These are phyloP conservation scores for Citrus mangshanensis DNA, from an alignment of 345 rosid species.

Conservation along the genomic window DNA sequence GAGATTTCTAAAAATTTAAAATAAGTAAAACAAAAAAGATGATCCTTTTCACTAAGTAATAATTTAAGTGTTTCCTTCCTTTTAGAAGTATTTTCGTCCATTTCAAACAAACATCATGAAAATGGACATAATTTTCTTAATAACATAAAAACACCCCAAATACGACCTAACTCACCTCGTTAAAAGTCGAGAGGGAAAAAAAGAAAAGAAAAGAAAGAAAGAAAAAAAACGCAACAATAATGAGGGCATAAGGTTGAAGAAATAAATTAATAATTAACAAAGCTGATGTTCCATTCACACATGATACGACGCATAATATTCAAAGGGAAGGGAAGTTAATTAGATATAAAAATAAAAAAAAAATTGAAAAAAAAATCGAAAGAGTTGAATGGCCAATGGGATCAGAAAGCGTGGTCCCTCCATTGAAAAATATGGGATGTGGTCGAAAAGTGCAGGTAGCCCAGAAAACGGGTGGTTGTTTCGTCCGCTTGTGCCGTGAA, in stretches of 20 bases:
- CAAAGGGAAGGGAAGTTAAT: not conserved
- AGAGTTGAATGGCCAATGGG: not conserved
- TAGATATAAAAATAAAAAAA: not conserved
- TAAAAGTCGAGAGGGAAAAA: not conserved
- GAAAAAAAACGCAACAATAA: not conserved
- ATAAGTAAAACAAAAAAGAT: too few species aligned
- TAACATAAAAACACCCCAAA: not conserved
- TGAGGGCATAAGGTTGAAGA: not conserved
- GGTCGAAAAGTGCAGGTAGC: slow-evolving; percentile 42
- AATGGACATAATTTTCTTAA: not conserved
- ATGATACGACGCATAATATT: not conserved
- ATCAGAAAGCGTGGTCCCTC: slow-evolving; percentile 5
- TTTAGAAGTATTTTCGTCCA: not conserved
- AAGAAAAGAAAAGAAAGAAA: too few species aligned
- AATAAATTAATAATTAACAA: not conserved
- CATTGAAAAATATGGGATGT: slow-evolving; percentile 12
- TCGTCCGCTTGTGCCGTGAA: slow-evolving; percentile 29
- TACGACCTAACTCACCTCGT: not conserved
- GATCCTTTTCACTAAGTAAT: too few species aligned
- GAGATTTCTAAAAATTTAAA: too few species aligned
- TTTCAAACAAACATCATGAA: not conserved
- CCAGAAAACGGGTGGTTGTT: slow-evolving; percentile 34
- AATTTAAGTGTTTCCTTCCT: too few species aligned
- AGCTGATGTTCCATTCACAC: not conserved
- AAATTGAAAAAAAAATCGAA: not conserved